phyloP scores from a whole-genome alignment of 2,329 filamentous ascomycete species.

The Venturia aucupariae region DNA sequence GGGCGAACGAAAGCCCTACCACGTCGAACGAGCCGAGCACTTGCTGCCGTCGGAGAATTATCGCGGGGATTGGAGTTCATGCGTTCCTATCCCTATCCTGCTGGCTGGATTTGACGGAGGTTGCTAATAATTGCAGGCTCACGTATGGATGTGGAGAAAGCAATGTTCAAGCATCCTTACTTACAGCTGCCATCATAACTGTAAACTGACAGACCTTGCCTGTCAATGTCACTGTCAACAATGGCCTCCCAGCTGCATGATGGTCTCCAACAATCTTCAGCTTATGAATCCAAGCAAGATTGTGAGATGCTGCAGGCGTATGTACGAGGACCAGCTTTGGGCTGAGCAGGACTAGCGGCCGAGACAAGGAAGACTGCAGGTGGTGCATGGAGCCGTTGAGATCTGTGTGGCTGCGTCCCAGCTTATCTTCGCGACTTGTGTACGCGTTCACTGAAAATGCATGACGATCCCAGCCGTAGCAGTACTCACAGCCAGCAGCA shows the following conservation, averaged over 20 bases:
- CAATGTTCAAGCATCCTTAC: neutral
- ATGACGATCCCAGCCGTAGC: neutral
- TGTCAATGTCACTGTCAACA: neutral
- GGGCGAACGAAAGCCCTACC: neutral
- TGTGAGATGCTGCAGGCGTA: neutral
- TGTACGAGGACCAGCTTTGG: neutral
- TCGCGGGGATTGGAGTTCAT: neutral
- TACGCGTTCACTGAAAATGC: neutral
- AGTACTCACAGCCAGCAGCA: neutral
- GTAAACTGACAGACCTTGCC: neutral
- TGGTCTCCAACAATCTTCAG: neutral
- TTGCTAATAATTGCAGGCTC: neutral
- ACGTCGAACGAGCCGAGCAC: neutral
- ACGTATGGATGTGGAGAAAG: neutral
- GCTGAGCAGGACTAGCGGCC: constrained; percentile 1
- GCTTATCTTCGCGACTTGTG: constrained; percentile 4
- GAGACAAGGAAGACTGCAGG: neutral
- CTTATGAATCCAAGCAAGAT: neutral
- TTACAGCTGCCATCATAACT: neutral
- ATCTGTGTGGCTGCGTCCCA: neutral
- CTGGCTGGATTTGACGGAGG: neutral
- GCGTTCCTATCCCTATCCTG: neutral
- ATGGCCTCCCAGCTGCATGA: neutral
- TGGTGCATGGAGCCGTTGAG: neutral
- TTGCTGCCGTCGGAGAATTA: neutral